Evolutionary conservation across 2,329 filamentous ascomycete species (phyloP).

Genomic region (Exophiala sideris): DNA sequence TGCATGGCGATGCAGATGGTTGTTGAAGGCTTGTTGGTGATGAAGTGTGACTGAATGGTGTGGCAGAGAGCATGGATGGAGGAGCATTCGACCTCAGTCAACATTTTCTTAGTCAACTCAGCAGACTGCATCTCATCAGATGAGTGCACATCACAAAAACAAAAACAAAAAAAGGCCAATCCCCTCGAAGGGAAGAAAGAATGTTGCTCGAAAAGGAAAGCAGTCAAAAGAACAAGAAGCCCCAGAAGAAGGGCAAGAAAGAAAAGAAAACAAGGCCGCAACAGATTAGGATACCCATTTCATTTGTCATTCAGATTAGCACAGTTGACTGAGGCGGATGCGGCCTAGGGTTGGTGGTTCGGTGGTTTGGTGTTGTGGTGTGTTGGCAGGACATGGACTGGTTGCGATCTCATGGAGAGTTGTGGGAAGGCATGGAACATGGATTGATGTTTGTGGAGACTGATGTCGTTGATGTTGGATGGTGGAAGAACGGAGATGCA

Average conservation of each 20-base stretch:
- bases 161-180: background rate
- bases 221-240: background rate
- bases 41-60: background rate
- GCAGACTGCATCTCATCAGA: background rate
- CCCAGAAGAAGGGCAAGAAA: background rate
- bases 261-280: too few species aligned
- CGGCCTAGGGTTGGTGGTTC: too few species aligned
- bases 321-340: too few species aligned
- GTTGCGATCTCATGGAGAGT: too few species aligned
- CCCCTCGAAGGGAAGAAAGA: conserved; percentile 2
- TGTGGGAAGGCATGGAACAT: too few species aligned
- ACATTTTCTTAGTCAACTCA: background rate
- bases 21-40: background rate
- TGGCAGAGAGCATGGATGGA: background rate
- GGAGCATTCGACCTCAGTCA: conserved; percentile 5
- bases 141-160: background rate
- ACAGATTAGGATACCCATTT: too few species aligned
- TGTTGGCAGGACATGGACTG: too few species aligned
- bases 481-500: too few species aligned
- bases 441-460: too few species aligned
- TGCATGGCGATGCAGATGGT: background rate
- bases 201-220: background rate
- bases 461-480: too few species aligned
- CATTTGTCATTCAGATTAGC: too few species aligned
- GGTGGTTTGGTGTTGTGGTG: too few species aligned